phyloP scores from a whole-genome alignment of 2,329 filamentous ascomycete genomes.

The Canariomyces notabilis region DNA sequence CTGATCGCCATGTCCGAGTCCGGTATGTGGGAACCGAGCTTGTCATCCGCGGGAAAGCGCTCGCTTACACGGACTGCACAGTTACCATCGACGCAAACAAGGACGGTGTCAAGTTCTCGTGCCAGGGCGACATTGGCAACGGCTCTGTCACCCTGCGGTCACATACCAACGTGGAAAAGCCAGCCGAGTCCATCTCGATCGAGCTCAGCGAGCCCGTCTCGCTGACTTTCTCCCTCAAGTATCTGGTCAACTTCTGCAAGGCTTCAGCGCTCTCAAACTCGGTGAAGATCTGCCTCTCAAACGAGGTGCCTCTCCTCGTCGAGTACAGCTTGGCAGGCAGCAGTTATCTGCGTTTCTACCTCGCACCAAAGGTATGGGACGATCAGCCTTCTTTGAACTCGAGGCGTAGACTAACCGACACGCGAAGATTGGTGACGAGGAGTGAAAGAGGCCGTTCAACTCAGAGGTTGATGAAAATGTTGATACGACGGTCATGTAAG shows the following conservation, averaged over 20 bases:
- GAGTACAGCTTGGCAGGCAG: constrained; percentile 79
- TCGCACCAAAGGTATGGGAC: constrained; percentile 83
- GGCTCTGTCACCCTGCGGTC: constrained; percentile 87
- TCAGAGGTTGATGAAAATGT: constrained; percentile 1
- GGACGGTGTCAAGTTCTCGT: constrained; percentile 93
- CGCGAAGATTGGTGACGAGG: constrained; percentile 35
- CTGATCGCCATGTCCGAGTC: constrained; percentile 90
- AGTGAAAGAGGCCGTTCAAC: constrained; percentile 26
- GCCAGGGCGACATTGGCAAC: constrained; percentile 91
- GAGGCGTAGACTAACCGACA: constrained; percentile 17
- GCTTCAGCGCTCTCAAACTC: constrained; percentile 74
- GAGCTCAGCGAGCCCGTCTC: constrained; percentile 87
- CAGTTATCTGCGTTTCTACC: constrained; percentile 93
- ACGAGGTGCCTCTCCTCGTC: constrained; percentile 91
- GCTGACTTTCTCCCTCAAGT: constrained; percentile 97
- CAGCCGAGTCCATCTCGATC: constrained; percentile 79
- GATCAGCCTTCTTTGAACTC: not conserved
- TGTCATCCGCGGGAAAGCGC: not conserved
- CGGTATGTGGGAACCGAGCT: constrained; percentile 49
- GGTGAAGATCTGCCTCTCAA: constrained; percentile 91
- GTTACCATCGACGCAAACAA: constrained; percentile 95
- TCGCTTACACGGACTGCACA: constrained; percentile 33
- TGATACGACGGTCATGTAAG: constrained; percentile 10
- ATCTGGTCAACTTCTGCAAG: constrained; percentile 99
- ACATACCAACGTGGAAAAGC: constrained; percentile 85